A percentile compares a stretch with the other conserved stretches of the same genome.
Conservation (phyloP, 441 rosid genomes). For the Adansonia madagascariensis region DNA sequence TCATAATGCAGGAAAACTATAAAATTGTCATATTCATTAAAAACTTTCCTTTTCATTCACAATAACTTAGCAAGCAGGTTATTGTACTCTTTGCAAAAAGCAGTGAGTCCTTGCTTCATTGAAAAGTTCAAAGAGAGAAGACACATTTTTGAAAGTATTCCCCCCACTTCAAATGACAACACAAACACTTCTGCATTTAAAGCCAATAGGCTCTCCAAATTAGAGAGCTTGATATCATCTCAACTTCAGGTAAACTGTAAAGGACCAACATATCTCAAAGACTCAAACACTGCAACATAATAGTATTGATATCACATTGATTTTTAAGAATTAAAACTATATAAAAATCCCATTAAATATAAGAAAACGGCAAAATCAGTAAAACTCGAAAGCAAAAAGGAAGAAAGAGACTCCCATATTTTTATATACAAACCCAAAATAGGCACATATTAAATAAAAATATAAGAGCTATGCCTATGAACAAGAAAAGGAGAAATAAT, state of each 20-base stretch:
- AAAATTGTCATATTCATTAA: background rate
- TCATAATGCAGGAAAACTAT: background rate
- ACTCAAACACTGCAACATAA: background rate
- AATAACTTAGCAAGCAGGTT: background rate
- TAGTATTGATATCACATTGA: background rate
- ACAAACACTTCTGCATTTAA: background rate
- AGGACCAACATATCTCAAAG: slow-evolving; percentile 5
- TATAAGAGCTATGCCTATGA: background rate
- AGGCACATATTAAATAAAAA: background rate
- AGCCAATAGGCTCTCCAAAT: background rate
- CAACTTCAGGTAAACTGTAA: background rate
- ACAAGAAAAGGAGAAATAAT: background rate
- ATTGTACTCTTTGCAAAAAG: background rate
- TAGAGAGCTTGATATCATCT: background rate
- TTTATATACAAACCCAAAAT: background rate
- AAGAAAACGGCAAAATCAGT: background rate
- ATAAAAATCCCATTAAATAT: background rate
- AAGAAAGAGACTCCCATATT: background rate
- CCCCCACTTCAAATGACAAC: background rate
- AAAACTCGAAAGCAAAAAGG: background rate
- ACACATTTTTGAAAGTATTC: background rate
- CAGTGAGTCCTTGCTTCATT: background rate
- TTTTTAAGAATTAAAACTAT: background rate
- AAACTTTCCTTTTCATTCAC: background rate
- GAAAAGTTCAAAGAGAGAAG: background rate